Conservation (phyloP, 257 asterid species). For the Craterostigma plantagineum region DNA sequence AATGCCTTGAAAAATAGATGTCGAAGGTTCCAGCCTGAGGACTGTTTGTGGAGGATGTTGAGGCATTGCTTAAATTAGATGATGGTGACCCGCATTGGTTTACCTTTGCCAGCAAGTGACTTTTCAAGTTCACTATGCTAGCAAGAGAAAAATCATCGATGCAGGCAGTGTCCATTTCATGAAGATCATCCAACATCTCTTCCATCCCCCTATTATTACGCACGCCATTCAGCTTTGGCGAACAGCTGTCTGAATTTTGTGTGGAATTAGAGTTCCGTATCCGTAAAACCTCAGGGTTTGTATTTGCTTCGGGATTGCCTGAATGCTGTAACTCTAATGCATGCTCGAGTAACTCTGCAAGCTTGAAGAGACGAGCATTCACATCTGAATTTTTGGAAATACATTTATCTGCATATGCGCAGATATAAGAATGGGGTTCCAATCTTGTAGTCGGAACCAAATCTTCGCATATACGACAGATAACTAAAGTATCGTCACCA, state of each 20-base stretch:
- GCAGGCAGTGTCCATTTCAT: constrained; percentile 95
- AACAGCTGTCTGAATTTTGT: constrained; percentile 31
- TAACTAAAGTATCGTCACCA: constrained; percentile 52
- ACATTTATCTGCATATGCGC: constrained; percentile 92
- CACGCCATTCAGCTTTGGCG: constrained; percentile 62
- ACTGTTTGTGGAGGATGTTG: constrained; percentile 76
- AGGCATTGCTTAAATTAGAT: constrained; percentile 76
- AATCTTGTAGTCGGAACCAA: constrained; percentile 55
- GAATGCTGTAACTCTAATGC: constrained; percentile 46
- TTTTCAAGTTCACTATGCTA: constrained; percentile 63
- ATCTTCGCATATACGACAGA: constrained; percentile 94
- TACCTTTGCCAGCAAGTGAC: constrained; percentile 49
- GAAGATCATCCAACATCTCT: constrained; percentile 93
- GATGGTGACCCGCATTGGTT: constrained; percentile 75
- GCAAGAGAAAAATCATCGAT: constrained; percentile 63
- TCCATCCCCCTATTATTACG: constrained; percentile 74
- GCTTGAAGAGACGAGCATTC: constrained; percentile 64
- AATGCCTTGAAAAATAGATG: constrained; percentile 51
- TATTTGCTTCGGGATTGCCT: constrained; percentile 29
- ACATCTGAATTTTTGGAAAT: constrained; percentile 46
- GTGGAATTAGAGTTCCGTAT: constrained; percentile 24
- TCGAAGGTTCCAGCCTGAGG: constrained; percentile 75
- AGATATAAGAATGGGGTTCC: constrained; percentile 89
- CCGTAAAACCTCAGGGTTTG: constrained; percentile 40
- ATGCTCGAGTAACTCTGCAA: constrained; percentile 75